Evolutionary conservation across 2,329 filamentous ascomycete genomes (phyloP).

Genomic region (Alternaria postmessia): DNA sequence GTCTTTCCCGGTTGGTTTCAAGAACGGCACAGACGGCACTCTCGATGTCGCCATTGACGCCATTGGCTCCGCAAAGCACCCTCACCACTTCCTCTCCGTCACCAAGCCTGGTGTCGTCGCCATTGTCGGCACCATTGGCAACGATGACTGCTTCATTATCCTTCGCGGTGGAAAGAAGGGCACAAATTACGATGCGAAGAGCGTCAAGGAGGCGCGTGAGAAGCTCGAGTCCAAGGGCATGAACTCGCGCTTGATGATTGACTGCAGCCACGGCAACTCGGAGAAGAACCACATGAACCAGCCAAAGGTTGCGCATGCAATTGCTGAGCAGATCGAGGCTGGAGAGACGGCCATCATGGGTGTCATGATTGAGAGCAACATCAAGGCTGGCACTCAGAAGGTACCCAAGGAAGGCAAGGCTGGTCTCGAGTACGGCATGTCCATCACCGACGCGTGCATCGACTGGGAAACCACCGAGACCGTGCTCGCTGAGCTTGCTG

Average conservation of each 20-base stretch:
- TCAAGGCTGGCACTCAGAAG: constrained; percentile 94
- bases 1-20: constrained; percentile 98
- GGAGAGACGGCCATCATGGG: constrained; percentile 92
- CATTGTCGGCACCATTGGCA: constrained; percentile 92
- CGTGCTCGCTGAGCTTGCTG: constrained; percentile 79
- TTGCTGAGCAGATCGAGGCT: constrained; percentile 84
- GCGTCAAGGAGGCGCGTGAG: constrained; percentile 83
- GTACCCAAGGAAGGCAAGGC: constrained; percentile 85
- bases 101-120: constrained; percentile 96
- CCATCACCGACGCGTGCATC: constrained; percentile 97
- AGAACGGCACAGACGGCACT: constrained; percentile 96
- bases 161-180: constrained; percentile 90
- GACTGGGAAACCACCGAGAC: constrained; percentile 88
- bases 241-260: constrained; percentile 86
- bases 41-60: constrained; percentile 92
- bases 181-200: constrained; percentile 90
- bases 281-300: constrained; percentile 97
- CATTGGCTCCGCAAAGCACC: constrained; percentile 88
- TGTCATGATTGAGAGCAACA: constrained; percentile 98
- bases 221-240: constrained; percentile 78
- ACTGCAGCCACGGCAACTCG: constrained; percentile 97
- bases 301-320: constrained; percentile 82
- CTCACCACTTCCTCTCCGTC: constrained; percentile 96
- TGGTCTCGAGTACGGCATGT: constrained; percentile 90
- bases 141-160: constrained; percentile 97